Percentiles rank a stretch among this genome's conserved stretches.
phyloP scores from a whole-genome alignment of 345 rosid genomes.

The Geranium rotundifolium region DNA sequence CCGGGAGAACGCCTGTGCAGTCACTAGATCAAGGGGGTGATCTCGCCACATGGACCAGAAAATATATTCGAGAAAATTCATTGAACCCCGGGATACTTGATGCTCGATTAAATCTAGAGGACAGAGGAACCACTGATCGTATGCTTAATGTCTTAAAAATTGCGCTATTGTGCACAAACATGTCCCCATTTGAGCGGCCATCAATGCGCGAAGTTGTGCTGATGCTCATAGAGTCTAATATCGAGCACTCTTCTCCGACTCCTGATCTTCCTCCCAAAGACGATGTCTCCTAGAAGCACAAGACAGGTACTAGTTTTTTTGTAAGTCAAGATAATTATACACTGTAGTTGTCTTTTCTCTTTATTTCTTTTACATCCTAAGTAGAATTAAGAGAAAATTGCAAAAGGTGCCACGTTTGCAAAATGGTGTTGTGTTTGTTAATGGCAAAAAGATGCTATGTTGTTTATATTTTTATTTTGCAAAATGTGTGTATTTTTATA shows the following conservation, averaged over 20 bases:
- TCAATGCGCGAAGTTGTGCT: conserved; percentile 76
- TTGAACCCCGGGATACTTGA: conserved; percentile 51
- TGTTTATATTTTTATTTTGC: too few relatives aligned
- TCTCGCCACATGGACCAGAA: conserved; percentile 64
- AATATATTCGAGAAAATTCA: conserved; percentile 41
- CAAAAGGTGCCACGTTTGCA: too few relatives aligned
- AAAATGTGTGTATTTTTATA: too few relatives aligned
- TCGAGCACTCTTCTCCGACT: conserved; percentile 29
- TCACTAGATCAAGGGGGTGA: conserved; percentile 84
- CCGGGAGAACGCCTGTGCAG: conserved; percentile 85
- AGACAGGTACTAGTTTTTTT: conserved; percentile 9
- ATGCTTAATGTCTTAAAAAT: conserved; percentile 72
- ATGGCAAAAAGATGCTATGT: too few relatives aligned
- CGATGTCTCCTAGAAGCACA: conserved; percentile 13
- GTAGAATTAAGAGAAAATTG: too few relatives aligned
- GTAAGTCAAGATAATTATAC: conserved; percentile 12
- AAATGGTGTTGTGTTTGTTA: too few relatives aligned
- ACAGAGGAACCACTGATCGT: conserved; percentile 39
- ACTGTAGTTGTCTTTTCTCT: not conserved
- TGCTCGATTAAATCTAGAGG: conserved; percentile 45
- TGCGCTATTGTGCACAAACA: conserved; percentile 63
- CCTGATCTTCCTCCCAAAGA: conserved; percentile 15
- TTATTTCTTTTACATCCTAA: too few relatives aligned
- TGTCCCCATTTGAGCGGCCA: conserved; percentile 68
- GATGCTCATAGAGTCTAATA: conserved; percentile 70